Conservation (phyloP, 1,139 yeast genomes). For the Pichia inconspicua region DNA sequence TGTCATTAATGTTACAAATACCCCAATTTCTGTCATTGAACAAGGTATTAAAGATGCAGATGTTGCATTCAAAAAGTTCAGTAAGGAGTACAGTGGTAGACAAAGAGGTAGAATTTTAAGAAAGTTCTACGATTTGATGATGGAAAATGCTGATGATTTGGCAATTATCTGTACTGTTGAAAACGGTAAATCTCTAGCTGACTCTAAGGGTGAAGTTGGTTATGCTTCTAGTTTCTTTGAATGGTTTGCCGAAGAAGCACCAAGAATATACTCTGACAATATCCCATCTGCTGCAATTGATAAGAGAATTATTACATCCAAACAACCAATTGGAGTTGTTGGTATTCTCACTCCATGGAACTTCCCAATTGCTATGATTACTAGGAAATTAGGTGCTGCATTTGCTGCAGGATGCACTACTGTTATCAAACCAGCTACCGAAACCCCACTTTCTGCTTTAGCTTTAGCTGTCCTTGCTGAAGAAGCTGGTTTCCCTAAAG, state of each 20-base stretch:
- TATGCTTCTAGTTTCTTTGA: conserved; percentile 78
- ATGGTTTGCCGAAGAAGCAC: conserved; percentile 91
- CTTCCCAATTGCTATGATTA: conserved; percentile 92
- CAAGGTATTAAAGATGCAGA: conserved; percentile 58
- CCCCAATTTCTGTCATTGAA: conserved; percentile 50
- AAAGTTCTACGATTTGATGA: conserved; percentile 55
- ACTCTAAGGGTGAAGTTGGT: conserved; percentile 69
- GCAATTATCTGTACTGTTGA: conserved; percentile 71
- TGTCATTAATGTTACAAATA: conserved; percentile 52
- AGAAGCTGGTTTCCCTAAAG: conserved; percentile 81
- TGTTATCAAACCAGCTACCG: conserved; percentile 85
- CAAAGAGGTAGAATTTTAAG: conserved; percentile 63
- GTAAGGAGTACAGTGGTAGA: conserved; percentile 49
- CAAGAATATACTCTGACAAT: conserved; percentile 66
- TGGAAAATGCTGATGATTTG: conserved; percentile 65
- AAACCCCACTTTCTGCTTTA: conserved; percentile 82
- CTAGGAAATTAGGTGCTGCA: conserved; percentile 89
- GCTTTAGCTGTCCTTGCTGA: conserved; percentile 70
- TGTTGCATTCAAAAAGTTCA: conserved; percentile 52
- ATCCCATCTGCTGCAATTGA: conserved; percentile 55
- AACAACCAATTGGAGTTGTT: conserved; percentile 87
- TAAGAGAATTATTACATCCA: conserved; percentile 58
- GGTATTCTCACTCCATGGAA: conserved; percentile 96
- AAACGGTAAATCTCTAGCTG: conserved; percentile 77
- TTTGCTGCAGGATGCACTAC: conserved; percentile 91